phyloP scores from a whole-genome alignment of 345 rosid species.

The Mangifera indica region DNA sequence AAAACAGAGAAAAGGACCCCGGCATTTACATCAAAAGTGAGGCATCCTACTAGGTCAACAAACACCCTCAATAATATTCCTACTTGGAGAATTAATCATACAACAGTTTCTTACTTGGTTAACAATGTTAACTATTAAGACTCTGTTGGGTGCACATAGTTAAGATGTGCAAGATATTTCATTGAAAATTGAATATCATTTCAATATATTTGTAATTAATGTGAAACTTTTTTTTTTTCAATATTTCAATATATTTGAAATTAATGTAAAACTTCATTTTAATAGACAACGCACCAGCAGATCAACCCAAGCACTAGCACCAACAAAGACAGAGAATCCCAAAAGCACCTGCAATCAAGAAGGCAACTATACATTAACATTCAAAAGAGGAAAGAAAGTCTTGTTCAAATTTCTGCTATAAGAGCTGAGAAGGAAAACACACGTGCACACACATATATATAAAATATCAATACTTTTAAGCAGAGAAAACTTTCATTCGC shows the following conservation, averaged over 20 bases:
- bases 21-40: not conserved
- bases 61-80: not conserved
- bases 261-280: not conserved
- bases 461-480: not conserved
- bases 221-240: too few relatives aligned
- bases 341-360: conserved; percentile 65
- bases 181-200: not conserved
- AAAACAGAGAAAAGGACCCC: not conserved
- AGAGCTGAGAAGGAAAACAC: not conserved
- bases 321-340: conserved; percentile 94
- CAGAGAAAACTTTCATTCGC: not conserved
- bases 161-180: not conserved
- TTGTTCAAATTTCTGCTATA: not conserved
- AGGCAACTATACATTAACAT: not conserved
- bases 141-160: too few relatives aligned
- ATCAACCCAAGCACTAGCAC: conserved; percentile 97
- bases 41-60: not conserved
- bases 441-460: too few relatives aligned
- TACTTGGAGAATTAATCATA: too few relatives aligned
- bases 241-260: not conserved
- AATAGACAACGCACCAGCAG: conserved; percentile 54
- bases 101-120: not conserved
- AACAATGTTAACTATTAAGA: not conserved
- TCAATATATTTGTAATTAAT: not conserved
- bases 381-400: not conserved